Percentiles rank a stretch among this genome's conserved stretches.
These are phyloP conservation scores for Venturia effusa DNA, from an alignment of 2,329 filamentous ascomycete species.

Conservation along the genomic window DNA sequence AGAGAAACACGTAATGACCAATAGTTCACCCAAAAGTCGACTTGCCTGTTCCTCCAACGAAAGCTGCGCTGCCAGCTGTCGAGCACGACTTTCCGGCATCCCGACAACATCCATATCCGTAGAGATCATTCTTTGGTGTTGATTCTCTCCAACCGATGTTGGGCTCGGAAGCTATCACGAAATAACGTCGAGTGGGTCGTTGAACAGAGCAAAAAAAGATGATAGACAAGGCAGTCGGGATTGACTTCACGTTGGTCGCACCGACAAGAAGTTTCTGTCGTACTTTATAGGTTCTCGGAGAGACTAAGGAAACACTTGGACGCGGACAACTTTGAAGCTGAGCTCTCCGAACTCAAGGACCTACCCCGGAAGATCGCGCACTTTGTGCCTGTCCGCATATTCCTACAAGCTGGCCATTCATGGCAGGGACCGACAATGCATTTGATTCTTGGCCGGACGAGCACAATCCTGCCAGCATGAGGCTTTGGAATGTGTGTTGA, in stretches of 20 bases:
- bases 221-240: neutral
- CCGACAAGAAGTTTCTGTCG: neutral
- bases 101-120: conserved; percentile 24
- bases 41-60: conserved; percentile 29
- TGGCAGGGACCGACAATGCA: neutral
- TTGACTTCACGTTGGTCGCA: neutral
- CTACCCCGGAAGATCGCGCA: neutral
- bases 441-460: neutral
- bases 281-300: neutral
- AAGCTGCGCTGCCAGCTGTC: conserved; percentile 24
- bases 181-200: neutral
- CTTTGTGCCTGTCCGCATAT: neutral
- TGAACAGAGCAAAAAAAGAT: neutral
- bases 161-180: neutral
- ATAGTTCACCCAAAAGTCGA: neutral
- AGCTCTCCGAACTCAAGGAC: neutral
- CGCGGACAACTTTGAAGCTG: neutral
- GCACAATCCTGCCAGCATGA: conserved; percentile 12
- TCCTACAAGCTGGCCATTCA: neutral
- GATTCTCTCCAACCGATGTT: neutral
- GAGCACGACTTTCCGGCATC: conserved; percentile 24
- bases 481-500: conserved; percentile 16
- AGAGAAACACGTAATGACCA: neutral
- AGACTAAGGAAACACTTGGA: neutral
- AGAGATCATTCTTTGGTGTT: conserved; percentile 22